These are phyloP conservation scores for Protea cynaroides DNA, from an alignment of 164 flowering plant species.

Conservation along the genomic window DNA sequence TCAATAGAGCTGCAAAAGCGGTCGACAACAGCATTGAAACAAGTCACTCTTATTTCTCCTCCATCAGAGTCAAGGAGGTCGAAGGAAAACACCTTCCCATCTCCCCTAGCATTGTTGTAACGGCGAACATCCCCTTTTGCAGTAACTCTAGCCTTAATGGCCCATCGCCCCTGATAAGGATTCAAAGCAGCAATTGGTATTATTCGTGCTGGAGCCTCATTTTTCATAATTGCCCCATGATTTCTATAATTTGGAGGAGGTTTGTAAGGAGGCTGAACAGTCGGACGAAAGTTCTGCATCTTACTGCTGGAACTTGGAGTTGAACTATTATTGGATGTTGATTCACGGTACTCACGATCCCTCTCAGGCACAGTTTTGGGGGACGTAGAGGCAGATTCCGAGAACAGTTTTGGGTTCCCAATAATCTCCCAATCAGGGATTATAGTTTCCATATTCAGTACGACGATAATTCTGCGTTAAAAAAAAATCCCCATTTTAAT, in stretches of 20 bases:
- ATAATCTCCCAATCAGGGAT: conserved; percentile 67
- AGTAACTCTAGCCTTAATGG: conserved; percentile 96
- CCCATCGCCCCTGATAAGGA: conserved; percentile 99
- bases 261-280: conserved; percentile 79
- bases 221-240: conserved; percentile 79
- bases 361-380: conserved; percentile 23
- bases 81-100: conserved; percentile 98
- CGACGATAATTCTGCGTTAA: conserved; percentile 68
- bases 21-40: conserved; percentile 91
- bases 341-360: conserved; percentile 12
- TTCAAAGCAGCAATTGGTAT: conserved; percentile 89
- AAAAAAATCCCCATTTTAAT: not conserved
- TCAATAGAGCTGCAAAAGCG: conserved; percentile 74
- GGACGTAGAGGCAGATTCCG: conserved; percentile 31
- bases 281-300: conserved; percentile 43
- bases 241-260: conserved; percentile 81
- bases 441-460: conserved; percentile 85
- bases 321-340: conserved; percentile 3
- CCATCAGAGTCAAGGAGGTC: conserved; percentile 96
- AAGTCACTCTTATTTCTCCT: conserved; percentile 95
- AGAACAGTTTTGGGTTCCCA: conserved; percentile 57
- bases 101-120: conserved; percentile 94
- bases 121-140: conserved; percentile 92
- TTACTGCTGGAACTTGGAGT: conserved; percentile 24
- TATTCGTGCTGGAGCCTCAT: conserved; percentile 91